phyloP scores from a whole-genome alignment of 2,329 filamentous ascomycete species.

The Aspergillus novofumigatus region DNA sequence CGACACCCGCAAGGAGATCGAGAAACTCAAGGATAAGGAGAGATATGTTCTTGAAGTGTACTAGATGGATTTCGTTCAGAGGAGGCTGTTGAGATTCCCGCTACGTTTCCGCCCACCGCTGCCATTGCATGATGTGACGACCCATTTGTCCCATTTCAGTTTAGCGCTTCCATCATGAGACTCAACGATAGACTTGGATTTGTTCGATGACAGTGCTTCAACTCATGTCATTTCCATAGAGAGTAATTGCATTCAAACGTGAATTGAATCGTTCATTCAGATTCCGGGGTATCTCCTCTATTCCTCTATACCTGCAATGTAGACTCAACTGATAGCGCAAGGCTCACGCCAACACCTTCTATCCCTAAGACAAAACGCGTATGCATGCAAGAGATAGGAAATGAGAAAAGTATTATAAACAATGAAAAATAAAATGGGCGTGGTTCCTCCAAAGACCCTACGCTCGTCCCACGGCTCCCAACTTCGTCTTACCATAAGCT shows the following conservation, averaged over 20 bases:
- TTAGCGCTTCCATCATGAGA: conserved; percentile 15
- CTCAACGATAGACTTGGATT: neutral
- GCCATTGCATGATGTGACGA: conserved; percentile 3
- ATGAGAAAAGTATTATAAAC: neutral
- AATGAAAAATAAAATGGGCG: conserved; percentile 5
- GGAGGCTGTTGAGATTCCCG: neutral
- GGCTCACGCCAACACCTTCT: neutral
- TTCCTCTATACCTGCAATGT: neutral
- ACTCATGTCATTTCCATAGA: neutral
- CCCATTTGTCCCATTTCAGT: conserved; percentile 14
- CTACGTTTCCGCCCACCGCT: neutral
- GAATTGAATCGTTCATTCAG: conserved; percentile 1
- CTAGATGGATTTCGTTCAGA: conserved; percentile 44
- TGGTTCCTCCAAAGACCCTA: conserved; percentile 9
- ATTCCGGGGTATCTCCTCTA: conserved; percentile 14
- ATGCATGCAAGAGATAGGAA: neutral
- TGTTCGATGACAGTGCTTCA: neutral
- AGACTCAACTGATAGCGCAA: neutral
- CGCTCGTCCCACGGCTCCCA: conserved; percentile 22
- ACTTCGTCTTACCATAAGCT: conserved; percentile 68
- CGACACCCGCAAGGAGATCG: conserved; percentile 85
- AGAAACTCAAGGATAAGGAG: conserved; percentile 90
- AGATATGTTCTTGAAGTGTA: conserved; percentile 97
- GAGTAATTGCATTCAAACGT: neutral
- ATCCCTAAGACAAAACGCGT: neutral